Evolutionary conservation across 805 yeast genomes (phyloP).

Genomic region (Zygosaccharomyces gambellarensis): DNA sequence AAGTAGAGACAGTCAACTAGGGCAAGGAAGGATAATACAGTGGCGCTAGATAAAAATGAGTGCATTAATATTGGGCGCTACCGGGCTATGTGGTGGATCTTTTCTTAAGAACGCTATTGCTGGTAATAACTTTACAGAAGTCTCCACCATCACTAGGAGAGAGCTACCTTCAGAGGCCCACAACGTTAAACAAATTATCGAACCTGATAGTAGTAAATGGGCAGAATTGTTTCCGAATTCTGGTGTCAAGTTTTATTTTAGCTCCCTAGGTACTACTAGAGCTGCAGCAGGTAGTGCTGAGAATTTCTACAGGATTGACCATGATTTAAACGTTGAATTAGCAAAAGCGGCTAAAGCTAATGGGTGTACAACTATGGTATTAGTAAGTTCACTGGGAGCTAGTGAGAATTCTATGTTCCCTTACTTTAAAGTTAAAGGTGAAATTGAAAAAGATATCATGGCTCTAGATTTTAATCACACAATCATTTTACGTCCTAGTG

Average conservation of each 20-base stretch:
- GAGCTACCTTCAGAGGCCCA: slow-evolving; percentile 34
- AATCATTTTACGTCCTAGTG: slow-evolving; percentile 75
- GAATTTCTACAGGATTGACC: slow-evolving; percentile 65
- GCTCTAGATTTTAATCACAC: slow-evolving; percentile 64
- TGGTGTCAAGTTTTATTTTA: slow-evolving; percentile 44
- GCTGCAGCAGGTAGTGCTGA: slow-evolving; percentile 69
- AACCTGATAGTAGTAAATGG: slow-evolving; percentile 51
- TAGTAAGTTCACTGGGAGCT: slow-evolving; percentile 69
- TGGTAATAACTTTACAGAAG: slow-evolving; percentile 35
- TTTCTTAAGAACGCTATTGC: slow-evolving; percentile 45
- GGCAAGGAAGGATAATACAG: background rate
- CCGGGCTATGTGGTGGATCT: slow-evolving; percentile 69
- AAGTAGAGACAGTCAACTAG: background rate
- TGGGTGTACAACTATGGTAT: slow-evolving; percentile 62
- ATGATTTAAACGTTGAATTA: slow-evolving; percentile 60
- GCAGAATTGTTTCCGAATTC: slow-evolving; percentile 35
- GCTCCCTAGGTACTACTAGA: slow-evolving; percentile 73
- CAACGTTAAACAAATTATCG: slow-evolving; percentile 37
- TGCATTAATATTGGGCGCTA: slow-evolving; percentile 57
- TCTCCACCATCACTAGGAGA: slow-evolving; percentile 52
- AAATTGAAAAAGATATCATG: slow-evolving; percentile 62
- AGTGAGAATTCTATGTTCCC: slow-evolving; percentile 49
- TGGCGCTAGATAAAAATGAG: slow-evolving; percentile 13
- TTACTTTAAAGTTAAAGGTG: slow-evolving; percentile 68
- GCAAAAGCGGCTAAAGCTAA: slow-evolving; percentile 70